phyloP scores from a whole-genome alignment of 1,284 basidiomycete genomes.

The Lentinus polychrous region DNA sequence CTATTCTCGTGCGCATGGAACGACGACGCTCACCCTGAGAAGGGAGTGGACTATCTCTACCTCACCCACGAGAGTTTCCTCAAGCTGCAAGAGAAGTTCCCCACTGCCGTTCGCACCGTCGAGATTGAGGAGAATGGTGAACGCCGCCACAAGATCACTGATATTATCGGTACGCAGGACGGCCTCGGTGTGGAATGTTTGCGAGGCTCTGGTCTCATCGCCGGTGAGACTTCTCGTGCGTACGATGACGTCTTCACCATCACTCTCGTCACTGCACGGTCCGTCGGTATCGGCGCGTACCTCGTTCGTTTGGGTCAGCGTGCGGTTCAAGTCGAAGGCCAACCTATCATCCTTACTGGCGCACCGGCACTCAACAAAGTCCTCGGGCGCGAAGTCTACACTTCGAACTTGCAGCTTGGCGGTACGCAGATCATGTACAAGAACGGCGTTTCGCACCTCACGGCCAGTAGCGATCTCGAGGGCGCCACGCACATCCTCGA shows the following conservation, averaged over 20 bases:
- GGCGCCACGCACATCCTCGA: slow-evolving; percentile 90
- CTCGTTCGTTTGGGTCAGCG: slow-evolving; percentile 97
- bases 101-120: slow-evolving; percentile 73
- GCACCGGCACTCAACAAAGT: slow-evolving; percentile 98
- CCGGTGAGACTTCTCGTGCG: slow-evolving; percentile 96
- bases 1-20: slow-evolving; percentile 94
- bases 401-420: slow-evolving; percentile 96
- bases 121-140: slow-evolving; percentile 87
- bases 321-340: slow-evolving; percentile 97
- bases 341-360: slow-evolving; percentile 98
- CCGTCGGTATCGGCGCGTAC: slow-evolving; percentile 99
- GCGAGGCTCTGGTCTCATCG: slow-evolving; percentile 95
- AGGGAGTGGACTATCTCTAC: slow-evolving; percentile 96
- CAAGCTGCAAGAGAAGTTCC: slow-evolving; percentile 77
- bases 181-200: slow-evolving; percentile 98
- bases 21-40: slow-evolving; percentile 77
- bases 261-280: slow-evolving; percentile 96
- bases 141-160: slow-evolving; percentile 88
- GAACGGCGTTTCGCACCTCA: slow-evolving; percentile 97
- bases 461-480: slow-evolving; percentile 90
- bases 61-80: slow-evolving; percentile 83
- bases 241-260: slow-evolving; percentile 99
- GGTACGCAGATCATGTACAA: slow-evolving; percentile 99
- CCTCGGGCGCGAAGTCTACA: slow-evolving; percentile 97
- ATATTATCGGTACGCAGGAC: slow-evolving; percentile 93